Evolutionary conservation across 2,329 filamentous ascomycete genomes (phyloP).

Genomic region (Ophiostoma sp.): DNA sequence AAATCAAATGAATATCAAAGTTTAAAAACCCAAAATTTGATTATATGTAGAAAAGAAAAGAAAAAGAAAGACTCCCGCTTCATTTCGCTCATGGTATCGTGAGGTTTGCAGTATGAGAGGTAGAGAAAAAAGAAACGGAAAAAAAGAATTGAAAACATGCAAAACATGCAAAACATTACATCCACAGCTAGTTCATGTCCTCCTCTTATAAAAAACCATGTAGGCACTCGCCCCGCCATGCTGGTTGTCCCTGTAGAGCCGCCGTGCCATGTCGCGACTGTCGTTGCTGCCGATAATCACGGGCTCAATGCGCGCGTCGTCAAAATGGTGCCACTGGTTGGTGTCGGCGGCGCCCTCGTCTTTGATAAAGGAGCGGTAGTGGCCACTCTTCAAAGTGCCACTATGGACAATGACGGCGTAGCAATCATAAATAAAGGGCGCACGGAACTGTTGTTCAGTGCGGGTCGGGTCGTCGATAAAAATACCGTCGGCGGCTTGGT

Average conservation of each 20-base stretch:
- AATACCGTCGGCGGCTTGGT: conserved; percentile 27
- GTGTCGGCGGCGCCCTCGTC: conserved; percentile 46
- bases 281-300: conserved; percentile 31
- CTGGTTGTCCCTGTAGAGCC: conserved; percentile 30
- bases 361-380: conserved; percentile 74
- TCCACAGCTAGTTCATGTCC: not conserved
- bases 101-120: conserved; percentile 2
- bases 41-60: not conserved
- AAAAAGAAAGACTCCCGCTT: conserved; percentile 10
- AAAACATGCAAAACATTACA: not conserved
- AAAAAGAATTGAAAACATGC: not conserved
- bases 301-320: conserved; percentile 42
- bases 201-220: conserved; percentile 32
- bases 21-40: not conserved
- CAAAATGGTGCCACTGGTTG: conserved; percentile 50
- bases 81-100: conserved; percentile 24
- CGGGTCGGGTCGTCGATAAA: conserved; percentile 42
- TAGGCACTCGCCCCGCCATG: conserved; percentile 29
- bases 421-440: conserved; percentile 75
- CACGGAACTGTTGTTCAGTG: conserved; percentile 37
- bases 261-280: conserved; percentile 29
- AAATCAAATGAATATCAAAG: not conserved
- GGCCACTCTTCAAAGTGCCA: conserved; percentile 65
- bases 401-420: conserved; percentile 87
- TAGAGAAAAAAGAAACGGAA: not conserved